phyloP scores from a whole-genome alignment of 2,329 filamentous ascomycete species.

The Aspergillus japonicus region DNA sequence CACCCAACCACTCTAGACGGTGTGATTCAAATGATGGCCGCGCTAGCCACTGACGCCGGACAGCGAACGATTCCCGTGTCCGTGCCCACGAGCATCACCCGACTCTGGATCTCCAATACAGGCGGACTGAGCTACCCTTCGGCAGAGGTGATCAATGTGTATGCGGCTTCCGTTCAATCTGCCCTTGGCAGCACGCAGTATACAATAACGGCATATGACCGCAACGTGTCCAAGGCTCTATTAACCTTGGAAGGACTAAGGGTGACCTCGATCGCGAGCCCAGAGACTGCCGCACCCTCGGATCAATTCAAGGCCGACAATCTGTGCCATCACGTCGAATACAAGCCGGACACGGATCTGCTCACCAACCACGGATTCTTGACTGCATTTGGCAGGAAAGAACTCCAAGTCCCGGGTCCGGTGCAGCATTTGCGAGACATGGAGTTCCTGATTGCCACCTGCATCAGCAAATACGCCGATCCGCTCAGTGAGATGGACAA shows the following conservation, averaged over 20 bases:
- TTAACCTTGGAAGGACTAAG: not conserved
- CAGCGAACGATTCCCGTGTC: not conserved
- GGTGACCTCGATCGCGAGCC: not conserved
- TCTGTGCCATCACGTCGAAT: not conserved
- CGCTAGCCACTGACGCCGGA: not conserved
- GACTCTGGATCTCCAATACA: slow-evolving; percentile 2
- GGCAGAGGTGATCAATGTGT: not conserved
- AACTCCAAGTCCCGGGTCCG: not conserved
- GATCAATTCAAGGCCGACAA: not conserved
- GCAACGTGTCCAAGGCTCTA: not conserved
- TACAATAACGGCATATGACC: not conserved
- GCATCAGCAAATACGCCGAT: not conserved
- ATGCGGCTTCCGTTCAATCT: not conserved
- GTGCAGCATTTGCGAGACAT: slow-evolving; percentile 2
- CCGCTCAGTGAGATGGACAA: not conserved
- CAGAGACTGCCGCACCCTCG: not conserved
- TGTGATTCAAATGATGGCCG: slow-evolving; percentile 10
- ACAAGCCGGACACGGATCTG: not conserved
- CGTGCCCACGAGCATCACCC: slow-evolving; percentile 4
- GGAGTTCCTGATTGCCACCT: slow-evolving; percentile 2
- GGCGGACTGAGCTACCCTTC: slow-evolving; percentile 2
- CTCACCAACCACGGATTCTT: not conserved
- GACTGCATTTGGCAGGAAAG: not conserved
- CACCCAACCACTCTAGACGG: slow-evolving; percentile 12
- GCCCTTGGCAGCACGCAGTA: not conserved